Evolutionary conservation across 345 rosid species (phyloP), one percentile per base, ranked within the genome.

Genomic region (Rhodamnia argentea): DNA sequence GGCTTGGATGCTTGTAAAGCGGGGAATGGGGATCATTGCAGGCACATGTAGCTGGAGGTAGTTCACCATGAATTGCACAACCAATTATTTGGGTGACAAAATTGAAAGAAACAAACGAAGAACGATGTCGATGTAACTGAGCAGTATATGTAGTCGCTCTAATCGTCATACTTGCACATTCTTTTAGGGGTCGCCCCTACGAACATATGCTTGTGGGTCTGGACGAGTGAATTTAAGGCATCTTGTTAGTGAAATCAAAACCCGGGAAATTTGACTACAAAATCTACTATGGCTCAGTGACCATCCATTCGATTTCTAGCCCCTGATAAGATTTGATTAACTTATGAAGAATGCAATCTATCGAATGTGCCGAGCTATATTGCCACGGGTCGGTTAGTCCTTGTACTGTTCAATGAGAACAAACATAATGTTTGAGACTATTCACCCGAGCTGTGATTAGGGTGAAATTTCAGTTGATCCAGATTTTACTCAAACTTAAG

Each of bases 301-400:
- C 78, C 44, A 4, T 37, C 26, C 4, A 0, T 9, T 18, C 5
- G 3, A 37, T 37, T 70, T 32, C 47, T 22, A 3, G 1, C 0
- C 0, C 1, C 78, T 1, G 0, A 37, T 9, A 70, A 70, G 3
- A 37, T 70, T 70, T 70, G 24, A 37, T 70, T 37, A 70, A 70
- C 20, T 18, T 40, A 8, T 18, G 78, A 32, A 70, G 78, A 22
- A 70, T 37, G 47, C 78, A 37, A 37, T 32, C 78, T 37, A 70
- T 18, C 0, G 7, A 18, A 70, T 70, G 47, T 1, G 2, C 37
- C 20, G 40, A 10, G 47, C 26, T 37, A 1, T 37, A 70, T 9
- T 37, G 78, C 24, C 14, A 5, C 0, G 7, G 47, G 47, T 20
- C 42, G 13, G 47, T 51, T 51, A 18, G 78, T 70, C 78, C 78